Percentiles rank a stretch among this genome's conserved stretches.
These are phyloP conservation scores for Glarea lozoyensis DNA, from an alignment of 495 filamentous ascomycete species.

Conservation along the genomic window DNA sequence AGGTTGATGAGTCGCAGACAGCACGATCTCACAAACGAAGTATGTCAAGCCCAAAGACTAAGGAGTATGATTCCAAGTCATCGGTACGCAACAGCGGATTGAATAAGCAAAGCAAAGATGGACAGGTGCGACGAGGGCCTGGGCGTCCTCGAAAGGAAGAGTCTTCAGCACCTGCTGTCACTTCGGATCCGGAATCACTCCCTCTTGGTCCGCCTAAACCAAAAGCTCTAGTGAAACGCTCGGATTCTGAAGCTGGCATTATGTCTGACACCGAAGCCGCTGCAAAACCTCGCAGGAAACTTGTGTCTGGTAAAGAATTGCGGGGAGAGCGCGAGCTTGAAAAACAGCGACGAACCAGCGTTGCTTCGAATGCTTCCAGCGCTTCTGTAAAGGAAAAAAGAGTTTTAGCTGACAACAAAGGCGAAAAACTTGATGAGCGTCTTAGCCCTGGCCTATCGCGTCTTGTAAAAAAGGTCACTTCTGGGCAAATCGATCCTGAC, in stretches of 20 bases:
- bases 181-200: slow-evolving; percentile 45
- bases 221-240: slow-evolving; percentile 21
- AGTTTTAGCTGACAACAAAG: slow-evolving; percentile 8
- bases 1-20: slow-evolving; percentile 35
- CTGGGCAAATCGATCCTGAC: slow-evolving; percentile 29
- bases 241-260: slow-evolving; percentile 37
- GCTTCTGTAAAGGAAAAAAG: slow-evolving; percentile 20
- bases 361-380: slow-evolving; percentile 36
- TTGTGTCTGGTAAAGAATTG: slow-evolving; percentile 50
- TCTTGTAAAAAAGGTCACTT: slow-evolving; percentile 12
- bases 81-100: slow-evolving; percentile 16
- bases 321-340: slow-evolving; percentile 47
- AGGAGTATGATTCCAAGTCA: slow-evolving; percentile 12
- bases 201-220: slow-evolving; percentile 31
- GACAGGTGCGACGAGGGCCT: slow-evolving; percentile 33
- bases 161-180: slow-evolving; percentile 25
- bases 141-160: slow-evolving; percentile 40
- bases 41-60: slow-evolving; percentile 37
- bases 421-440: slow-evolving; percentile 13
- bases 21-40: slow-evolving; percentile 34
- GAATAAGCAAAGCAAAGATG: slow-evolving; percentile 14
- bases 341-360: slow-evolving; percentile 38
- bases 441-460: slow-evolving; percentile 14
- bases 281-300: slow-evolving; percentile 47
- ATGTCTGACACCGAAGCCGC: slow-evolving; percentile 43